Evolutionary conservation across 2,329 filamentous ascomycete genomes (phyloP).

Genomic region (Shiraia bambusicola): DNA sequence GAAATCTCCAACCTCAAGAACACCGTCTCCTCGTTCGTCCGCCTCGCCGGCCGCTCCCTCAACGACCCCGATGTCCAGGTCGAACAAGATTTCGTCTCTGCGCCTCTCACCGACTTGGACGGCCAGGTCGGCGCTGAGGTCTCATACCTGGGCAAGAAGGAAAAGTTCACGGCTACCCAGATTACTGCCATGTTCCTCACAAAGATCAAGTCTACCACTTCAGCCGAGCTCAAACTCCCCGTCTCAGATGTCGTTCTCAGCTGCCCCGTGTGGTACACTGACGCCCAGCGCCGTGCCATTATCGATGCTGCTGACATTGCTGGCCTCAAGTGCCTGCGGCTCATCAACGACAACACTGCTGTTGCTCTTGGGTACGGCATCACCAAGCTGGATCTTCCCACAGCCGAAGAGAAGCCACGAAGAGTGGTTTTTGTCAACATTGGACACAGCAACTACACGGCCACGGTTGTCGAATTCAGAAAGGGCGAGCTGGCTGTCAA

Average conservation of each 20-base stretch:
- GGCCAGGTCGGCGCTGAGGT: slow-evolving; percentile 96
- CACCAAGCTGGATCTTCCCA: slow-evolving; percentile 91
- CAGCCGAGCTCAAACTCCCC: slow-evolving; percentile 82
- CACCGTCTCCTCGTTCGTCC: slow-evolving; percentile 90
- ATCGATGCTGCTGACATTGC: slow-evolving; percentile 92
- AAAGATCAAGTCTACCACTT: slow-evolving; percentile 88
- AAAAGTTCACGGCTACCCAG: slow-evolving; percentile 92
- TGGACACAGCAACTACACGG: slow-evolving; percentile 94
- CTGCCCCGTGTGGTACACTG: slow-evolving; percentile 95
- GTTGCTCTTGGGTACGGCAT: slow-evolving; percentile 96
- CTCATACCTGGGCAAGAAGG: slow-evolving; percentile 89
- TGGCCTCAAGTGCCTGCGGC: slow-evolving; percentile 84
- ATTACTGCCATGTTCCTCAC: slow-evolving; percentile 92
- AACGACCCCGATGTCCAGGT: slow-evolving; percentile 89
- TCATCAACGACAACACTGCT: slow-evolving; percentile 98
- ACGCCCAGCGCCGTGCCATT: slow-evolving; percentile 83
- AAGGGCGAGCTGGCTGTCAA: slow-evolving; percentile 96
- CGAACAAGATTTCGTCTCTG: slow-evolving; percentile 89
- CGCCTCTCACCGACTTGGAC: slow-evolving; percentile 82
- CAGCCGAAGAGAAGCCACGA: slow-evolving; percentile 85
- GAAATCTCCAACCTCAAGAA: slow-evolving; percentile 99
- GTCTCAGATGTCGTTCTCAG: slow-evolving; percentile 93
- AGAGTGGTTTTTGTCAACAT: slow-evolving; percentile 92
- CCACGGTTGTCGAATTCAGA: slow-evolving; percentile 90
- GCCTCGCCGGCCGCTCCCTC: slow-evolving; percentile 82